Evolutionary conservation across 2,329 filamentous ascomycete species (phyloP).

Genomic region (Dendryphion nanum): DNA sequence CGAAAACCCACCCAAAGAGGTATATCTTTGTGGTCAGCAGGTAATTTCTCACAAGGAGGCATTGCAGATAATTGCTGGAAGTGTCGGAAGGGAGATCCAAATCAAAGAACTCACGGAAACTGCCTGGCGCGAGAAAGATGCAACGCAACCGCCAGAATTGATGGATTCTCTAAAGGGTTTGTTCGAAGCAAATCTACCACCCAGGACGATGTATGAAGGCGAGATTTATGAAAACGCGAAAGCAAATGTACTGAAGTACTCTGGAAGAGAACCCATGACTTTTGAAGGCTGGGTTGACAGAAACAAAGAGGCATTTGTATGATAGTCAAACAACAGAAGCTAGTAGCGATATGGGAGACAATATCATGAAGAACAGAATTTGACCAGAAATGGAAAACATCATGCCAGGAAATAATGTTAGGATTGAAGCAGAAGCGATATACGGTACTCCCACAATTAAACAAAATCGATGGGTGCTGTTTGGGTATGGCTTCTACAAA

Average conservation of each 20-base stretch:
- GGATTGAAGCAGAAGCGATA: too few relatives aligned
- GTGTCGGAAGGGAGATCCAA: constrained; percentile 33
- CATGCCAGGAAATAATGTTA: too few relatives aligned
- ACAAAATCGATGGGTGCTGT: too few relatives aligned
- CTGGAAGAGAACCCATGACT: neutral
- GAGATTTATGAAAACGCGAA: constrained; percentile 2
- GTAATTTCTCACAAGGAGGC: constrained; percentile 29
- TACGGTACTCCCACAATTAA: too few relatives aligned
- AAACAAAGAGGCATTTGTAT: neutral
- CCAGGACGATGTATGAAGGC: neutral
- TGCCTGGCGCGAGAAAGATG: constrained; percentile 17
- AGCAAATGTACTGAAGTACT: neutral
- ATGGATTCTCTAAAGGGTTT: too few relatives aligned
- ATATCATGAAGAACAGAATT: too few relatives aligned
- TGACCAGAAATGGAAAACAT: too few relatives aligned
- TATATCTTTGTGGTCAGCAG: constrained; percentile 41
- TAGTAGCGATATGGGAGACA: neutral
- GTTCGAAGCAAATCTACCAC: neutral
- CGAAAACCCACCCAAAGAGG: constrained; percentile 23
- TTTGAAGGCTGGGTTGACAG: neutral
- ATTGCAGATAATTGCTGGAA: constrained; percentile 25
- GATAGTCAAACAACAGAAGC: neutral
- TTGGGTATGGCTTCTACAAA: too few relatives aligned
- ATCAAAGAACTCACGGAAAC: constrained; percentile 16
- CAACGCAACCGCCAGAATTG: too few relatives aligned